These are phyloP conservation scores for Cicer arietinum DNA, from an alignment of 306 rosid genomes.

Conservation along the genomic window DNA sequence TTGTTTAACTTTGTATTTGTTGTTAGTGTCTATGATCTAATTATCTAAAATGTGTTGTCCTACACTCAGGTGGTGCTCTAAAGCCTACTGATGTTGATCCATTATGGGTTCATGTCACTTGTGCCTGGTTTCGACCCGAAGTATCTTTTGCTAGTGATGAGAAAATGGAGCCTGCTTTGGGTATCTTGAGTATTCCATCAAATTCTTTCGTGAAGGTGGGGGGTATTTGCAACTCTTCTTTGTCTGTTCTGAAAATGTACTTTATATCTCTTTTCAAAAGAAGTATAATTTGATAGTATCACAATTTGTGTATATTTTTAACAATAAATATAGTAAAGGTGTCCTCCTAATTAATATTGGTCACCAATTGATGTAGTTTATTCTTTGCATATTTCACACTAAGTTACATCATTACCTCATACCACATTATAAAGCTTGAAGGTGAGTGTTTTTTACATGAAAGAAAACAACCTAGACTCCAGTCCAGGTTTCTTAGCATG, in stretches of 20 bases:
- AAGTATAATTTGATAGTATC: not conserved
- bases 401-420: not conserved
- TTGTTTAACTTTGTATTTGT: conserved; percentile 24
- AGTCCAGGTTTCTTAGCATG: conserved; percentile 28
- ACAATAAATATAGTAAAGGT: not conserved
- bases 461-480: conserved; percentile 24
- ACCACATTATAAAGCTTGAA: conserved; percentile 19
- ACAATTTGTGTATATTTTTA: conserved; percentile 30
- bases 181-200: conserved; percentile 86
- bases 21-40: conserved; percentile 36
- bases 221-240: conserved; percentile 16
- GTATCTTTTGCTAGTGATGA: conserved; percentile 87
- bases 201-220: conserved; percentile 86
- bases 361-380: conserved; percentile 3
- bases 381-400: conserved; percentile 19
- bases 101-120: conserved; percentile 92
- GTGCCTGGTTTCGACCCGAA: conserved; percentile 96
- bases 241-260: conserved; percentile 22
- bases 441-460: not conserved
- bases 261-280: conserved; percentile 18
- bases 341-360: conserved; percentile 2
- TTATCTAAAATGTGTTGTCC: conserved; percentile 38
- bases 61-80: conserved; percentile 79
- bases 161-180: conserved; percentile 96
- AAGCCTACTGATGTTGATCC: conserved; percentile 86